A percentile compares a stretch with the other conserved stretches of the same genome.
These are phyloP conservation scores for Didymella exigua DNA, from an alignment of 2,329 filamentous ascomycete species.

Conservation along the genomic window DNA sequence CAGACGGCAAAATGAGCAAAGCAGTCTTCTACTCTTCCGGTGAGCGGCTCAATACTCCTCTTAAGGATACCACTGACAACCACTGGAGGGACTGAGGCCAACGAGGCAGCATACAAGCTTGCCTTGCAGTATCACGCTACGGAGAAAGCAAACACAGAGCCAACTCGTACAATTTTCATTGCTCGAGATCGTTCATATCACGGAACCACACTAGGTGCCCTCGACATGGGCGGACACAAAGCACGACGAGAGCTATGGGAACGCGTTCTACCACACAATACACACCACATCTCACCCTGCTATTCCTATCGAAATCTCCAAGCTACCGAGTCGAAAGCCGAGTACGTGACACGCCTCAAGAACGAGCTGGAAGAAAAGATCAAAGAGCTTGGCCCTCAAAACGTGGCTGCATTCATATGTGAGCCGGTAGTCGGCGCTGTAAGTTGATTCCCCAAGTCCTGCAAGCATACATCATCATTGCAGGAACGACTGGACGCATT, in stretches of 20 bases:
- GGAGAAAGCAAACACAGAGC: conserved; percentile 60
- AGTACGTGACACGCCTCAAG: conserved; percentile 66
- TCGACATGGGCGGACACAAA: conserved; percentile 68
- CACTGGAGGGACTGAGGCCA: conserved; percentile 63
- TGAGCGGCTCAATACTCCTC: conserved; percentile 27
- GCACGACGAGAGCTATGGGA: conserved; percentile 66
- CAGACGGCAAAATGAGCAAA: conserved; percentile 59
- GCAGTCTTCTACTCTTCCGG: conserved; percentile 65
- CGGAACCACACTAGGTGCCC: conserved; percentile 70
- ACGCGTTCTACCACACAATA: conserved; percentile 61
- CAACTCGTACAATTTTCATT: conserved; percentile 65
- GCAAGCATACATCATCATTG: neutral
- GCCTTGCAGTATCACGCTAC: conserved; percentile 66
- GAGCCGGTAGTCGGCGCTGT: conserved; percentile 76
- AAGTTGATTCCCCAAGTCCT: conserved; percentile 34
- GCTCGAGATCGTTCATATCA: conserved; percentile 71
- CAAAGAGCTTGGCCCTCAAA: conserved; percentile 64
- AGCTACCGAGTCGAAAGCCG: conserved; percentile 59
- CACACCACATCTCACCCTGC: conserved; percentile 69
- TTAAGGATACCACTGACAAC: neutral
- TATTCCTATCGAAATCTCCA: conserved; percentile 66
- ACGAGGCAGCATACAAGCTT: conserved; percentile 72
- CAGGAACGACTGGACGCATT: neutral
- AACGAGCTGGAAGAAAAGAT: conserved; percentile 72
- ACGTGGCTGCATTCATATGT: conserved; percentile 73